A percentile compares a stretch with the other conserved stretches of the same genome.
Conservation (phyloP, 2,329 filamentous ascomycete genomes). For the Exophiala sp. region DNA sequence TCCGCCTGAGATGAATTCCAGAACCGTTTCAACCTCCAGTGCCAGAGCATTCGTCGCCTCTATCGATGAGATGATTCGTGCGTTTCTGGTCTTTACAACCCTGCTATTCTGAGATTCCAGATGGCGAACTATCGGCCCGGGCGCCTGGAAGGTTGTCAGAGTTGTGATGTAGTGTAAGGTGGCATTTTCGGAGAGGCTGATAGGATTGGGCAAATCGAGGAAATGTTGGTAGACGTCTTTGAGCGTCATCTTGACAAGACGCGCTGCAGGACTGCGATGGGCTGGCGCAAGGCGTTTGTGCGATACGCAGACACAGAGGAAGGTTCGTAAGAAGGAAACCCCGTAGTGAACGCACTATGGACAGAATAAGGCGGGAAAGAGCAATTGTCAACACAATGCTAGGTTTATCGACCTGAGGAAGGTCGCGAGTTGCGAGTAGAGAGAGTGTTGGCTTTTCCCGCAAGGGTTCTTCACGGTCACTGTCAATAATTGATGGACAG, state of each 20-base stretch:
- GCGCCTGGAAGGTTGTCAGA: constrained; percentile 64
- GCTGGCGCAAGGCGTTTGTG: not conserved
- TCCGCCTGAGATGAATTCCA: constrained; percentile 76
- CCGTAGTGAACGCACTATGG: not conserved
- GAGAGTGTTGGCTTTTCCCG: not conserved
- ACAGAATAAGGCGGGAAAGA: not conserved
- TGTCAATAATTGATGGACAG: too few relatives aligned
- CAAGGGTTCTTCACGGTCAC: too few relatives aligned
- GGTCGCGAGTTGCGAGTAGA: too few relatives aligned
- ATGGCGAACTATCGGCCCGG: constrained; percentile 76
- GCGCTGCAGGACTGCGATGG: not conserved
- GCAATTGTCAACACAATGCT: too few relatives aligned
- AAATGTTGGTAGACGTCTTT: constrained; percentile 62
- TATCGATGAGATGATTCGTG: constrained; percentile 67
- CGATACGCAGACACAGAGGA: not conserved
- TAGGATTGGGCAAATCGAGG: constrained; percentile 59
- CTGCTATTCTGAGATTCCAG: constrained; percentile 59
- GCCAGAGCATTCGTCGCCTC: constrained; percentile 65
- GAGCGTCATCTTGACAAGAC: constrained; percentile 37
- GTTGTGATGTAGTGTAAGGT: constrained; percentile 86
- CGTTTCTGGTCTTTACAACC: constrained; percentile 74
- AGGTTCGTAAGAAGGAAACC: not conserved
- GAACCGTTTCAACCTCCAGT: constrained; percentile 70
- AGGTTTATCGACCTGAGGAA: too few relatives aligned
- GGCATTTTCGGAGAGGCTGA: constrained; percentile 58